Evolutionary conservation across 2,329 filamentous ascomycete genomes (phyloP).

Genomic region (Botrytis deweyae): DNA sequence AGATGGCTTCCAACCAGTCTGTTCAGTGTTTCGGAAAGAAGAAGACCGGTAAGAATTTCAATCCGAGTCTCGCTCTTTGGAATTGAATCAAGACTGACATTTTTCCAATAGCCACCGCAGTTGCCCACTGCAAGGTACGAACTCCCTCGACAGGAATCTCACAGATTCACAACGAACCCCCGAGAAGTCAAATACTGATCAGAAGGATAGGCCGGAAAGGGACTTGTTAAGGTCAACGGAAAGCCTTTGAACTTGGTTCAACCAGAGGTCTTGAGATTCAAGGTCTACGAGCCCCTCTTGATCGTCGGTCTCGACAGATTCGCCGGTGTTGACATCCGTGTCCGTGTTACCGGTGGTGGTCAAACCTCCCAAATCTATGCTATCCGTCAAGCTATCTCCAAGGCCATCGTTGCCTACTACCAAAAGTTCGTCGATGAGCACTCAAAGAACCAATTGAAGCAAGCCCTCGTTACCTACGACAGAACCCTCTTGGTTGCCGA

Average conservation of each 20-base stretch:
- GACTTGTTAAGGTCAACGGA: slow-evolving; percentile 98
- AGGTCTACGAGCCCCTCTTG: slow-evolving; percentile 99
- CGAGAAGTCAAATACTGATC: slow-evolving; percentile 25
- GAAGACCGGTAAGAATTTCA: slow-evolving; percentile 54
- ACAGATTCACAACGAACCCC: background rate
- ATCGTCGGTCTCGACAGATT: slow-evolving; percentile 98
- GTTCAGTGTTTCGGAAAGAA: slow-evolving; percentile 99
- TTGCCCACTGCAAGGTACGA: slow-evolving; percentile 76
- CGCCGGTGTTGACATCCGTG: slow-evolving; percentile 93
- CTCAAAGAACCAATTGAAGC: slow-evolving; percentile 99
- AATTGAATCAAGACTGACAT: slow-evolving; percentile 38
- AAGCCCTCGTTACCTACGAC: slow-evolving; percentile 93
- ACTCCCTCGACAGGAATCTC: slow-evolving; percentile 16
- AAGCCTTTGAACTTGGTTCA: slow-evolving; percentile 91
- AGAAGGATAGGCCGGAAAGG: slow-evolving; percentile 64
- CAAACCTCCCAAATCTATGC: slow-evolving; percentile 98
- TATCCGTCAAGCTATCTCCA: slow-evolving; percentile 98
- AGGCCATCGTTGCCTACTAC: slow-evolving; percentile 97
- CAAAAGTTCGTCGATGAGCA: slow-evolving; percentile 99
- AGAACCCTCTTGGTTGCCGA: slow-evolving; percentile 97
- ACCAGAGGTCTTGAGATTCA: slow-evolving; percentile 97
- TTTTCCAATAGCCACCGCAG: slow-evolving; percentile 57
- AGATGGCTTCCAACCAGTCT: slow-evolving; percentile 65
- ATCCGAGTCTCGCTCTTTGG: slow-evolving; percentile 10
- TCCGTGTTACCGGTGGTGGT: slow-evolving; percentile 94